phyloP scores from a whole-genome alignment of 139 green algal species.

The Closterium sp. region DNA sequence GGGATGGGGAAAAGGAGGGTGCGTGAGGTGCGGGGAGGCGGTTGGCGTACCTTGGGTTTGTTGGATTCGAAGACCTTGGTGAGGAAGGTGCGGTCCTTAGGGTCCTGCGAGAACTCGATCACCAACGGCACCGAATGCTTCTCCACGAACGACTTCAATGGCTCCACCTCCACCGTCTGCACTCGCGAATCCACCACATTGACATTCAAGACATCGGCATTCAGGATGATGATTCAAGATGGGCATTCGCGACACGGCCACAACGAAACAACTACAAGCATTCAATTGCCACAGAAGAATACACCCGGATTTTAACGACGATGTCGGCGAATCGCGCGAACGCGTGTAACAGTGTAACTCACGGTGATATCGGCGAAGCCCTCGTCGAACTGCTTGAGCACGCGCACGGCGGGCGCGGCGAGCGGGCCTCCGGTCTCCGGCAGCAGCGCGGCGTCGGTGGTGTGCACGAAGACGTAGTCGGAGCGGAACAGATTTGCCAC shows the following conservation, averaged over 20 bases:
- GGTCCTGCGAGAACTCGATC: constrained; percentile 25
- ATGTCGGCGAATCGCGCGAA: background rate
- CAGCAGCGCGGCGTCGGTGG: constrained; percentile 33
- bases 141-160: background rate
- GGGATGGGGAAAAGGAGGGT: background rate
- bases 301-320: background rate
- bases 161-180: background rate
- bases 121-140: background rate
- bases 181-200: background rate
- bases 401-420: constrained; percentile 21
- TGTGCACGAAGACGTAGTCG: constrained; percentile 41
- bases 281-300: background rate
- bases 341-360: background rate
- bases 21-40: background rate
- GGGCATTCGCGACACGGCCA: no score
- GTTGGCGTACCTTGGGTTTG: constrained; percentile 12
- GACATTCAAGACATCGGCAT: no score
- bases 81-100: constrained; percentile 9
- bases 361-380: constrained; percentile 35
- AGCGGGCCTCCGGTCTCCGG: constrained; percentile 7
- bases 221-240: no score
- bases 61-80: constrained; percentile 42
- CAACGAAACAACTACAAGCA: no score
- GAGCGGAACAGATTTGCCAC: constrained; percentile 36
- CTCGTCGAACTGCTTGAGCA: constrained; percentile 55